Evolutionary conservation across 208 protist species (phyloP).

Genomic region (Trichomonas tenax): DNA sequence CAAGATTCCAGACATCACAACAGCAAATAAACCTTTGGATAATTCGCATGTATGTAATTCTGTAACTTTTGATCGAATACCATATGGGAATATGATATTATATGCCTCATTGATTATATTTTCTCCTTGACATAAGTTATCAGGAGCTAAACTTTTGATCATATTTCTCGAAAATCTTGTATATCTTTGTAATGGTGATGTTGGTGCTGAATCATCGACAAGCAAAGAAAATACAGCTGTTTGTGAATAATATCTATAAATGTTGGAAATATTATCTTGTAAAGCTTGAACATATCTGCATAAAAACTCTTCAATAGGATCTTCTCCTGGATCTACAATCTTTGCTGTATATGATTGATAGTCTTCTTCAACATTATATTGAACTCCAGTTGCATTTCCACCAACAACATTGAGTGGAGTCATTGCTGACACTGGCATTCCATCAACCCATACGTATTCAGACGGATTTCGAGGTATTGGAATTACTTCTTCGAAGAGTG

Average conservation of each 20-base stretch:
- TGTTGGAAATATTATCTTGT: background rate
- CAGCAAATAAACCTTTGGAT: background rate
- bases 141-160: background rate
- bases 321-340: background rate
- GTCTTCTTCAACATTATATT: background rate
- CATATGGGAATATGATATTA: background rate
- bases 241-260: background rate
- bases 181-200: background rate
- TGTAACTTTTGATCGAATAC: background rate
- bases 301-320: background rate
- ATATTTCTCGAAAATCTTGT: background rate
- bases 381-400: background rate
- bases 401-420: background rate
- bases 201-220: background rate
- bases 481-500: background rate
- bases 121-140: background rate
- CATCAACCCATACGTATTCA: background rate
- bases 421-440: background rate
- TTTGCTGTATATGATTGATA: background rate
- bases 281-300: background rate
- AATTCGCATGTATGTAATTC: background rate
- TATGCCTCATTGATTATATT: background rate
- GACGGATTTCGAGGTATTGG: background rate
- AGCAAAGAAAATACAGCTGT: background rate
- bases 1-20: background rate